Base-by-base conservation (phyloP, 2,329 filamentous ascomycete species). In the Samsoniella hepiali region DNA sequence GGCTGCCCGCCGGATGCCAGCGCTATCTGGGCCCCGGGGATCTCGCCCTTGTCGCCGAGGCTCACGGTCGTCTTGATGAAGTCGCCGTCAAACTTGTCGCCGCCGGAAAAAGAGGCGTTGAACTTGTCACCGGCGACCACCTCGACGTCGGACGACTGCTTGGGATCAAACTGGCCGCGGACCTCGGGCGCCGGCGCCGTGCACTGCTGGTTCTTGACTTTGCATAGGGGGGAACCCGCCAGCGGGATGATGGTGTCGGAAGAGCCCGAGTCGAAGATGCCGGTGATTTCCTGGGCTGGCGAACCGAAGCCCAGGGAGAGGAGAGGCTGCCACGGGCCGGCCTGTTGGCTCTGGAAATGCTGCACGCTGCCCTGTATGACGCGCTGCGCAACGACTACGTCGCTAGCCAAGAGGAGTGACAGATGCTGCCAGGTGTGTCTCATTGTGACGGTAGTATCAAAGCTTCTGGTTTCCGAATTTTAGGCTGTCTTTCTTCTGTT, bases 311-410 rank as follows among this genome's bases (percentile, higher is more conserved):
- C 59, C 13, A 62, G 29, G 10, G 50, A 2, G 29, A 62, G 40
- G 9, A 62, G 50, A 9, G 59, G 59, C 32, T 62, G 59, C 49
- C 49, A 62, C 6, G 59, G 50, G 5, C 59, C 59, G 17, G 59
- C 32, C 1, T 32, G 5, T 3, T 38, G 9, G 40, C 59, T 56
- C 42, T 62, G 50, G 27, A 62, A 62, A 32, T 62, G 59, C 50
- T 62, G 59, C 47, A 62, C 59, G 42, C 40, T 54, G 36, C n/a
- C 59, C 40, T 62, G 50, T 15, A 62, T 17, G 17, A 62, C 59
- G 11, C 42, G 38, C 42, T 62, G 59, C 17, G 59, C 59, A 6
- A 34, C 38, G 22, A 45, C 42, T n/a, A 17, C n/a, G 4, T 62
- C 50, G 50, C 50, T 27, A 6, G 27, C 40, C 31, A 62, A 17